Evolutionary conservation across 129 eudicot genomes (phyloP).

Genomic region (carrot (Daucus carota)): DH1_v3.0 NC_030383.2:35176001-35176500

Average conservation of each 20-base stretch:
- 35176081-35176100: too few species aligned
- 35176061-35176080: too few species aligned
- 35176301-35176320: background rate
- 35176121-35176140: too few species aligned
- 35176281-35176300: background rate
- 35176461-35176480: constrained; percentile 74
- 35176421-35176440: constrained; percentile 91
- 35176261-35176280: too few species aligned
- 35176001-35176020: background rate
- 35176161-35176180: too few species aligned
- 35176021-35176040: background rate
- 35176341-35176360: background rate
- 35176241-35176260: too few species aligned
- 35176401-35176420: constrained; percentile 29
- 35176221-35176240: too few species aligned
- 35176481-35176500: constrained; percentile 92
- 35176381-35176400: background rate
- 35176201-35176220: too few species aligned
- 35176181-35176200: too few species aligned
- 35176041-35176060: background rate
- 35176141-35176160: too few species aligned
- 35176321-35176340: background rate
- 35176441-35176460: constrained; percentile 96
- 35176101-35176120: too few species aligned
- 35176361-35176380: background rate